Evolutionary conservation across 2,329 filamentous ascomycete genomes (phyloP).

Genomic region (Trichoderma koningii): DNA sequence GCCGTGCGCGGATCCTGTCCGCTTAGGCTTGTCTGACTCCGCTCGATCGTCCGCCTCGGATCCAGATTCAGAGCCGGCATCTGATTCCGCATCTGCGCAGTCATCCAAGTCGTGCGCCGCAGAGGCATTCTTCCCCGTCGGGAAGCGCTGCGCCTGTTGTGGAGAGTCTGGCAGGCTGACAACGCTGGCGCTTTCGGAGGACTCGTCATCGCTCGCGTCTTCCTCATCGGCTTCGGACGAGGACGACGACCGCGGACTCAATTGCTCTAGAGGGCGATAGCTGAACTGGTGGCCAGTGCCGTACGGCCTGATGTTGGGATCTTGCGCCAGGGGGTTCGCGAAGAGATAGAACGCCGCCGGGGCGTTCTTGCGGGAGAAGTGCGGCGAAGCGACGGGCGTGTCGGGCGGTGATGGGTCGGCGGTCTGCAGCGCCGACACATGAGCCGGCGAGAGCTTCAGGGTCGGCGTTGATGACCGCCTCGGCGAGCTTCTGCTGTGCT

Average conservation of each 20-base stretch:
- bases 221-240: constrained; percentile 31
- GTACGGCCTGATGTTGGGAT: constrained; percentile 47
- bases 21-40: constrained; percentile 27
- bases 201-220: constrained; percentile 36
- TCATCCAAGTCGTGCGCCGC: constrained; percentile 29
- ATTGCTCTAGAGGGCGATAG: constrained; percentile 43
- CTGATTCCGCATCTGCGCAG: constrained; percentile 33
- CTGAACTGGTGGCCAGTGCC: constrained; percentile 48
- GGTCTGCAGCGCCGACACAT: constrained; percentile 32
- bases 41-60: constrained; percentile 30
- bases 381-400: constrained; percentile 47
- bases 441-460: constrained; percentile 41
- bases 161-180: constrained; percentile 35
- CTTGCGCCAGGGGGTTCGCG: constrained; percentile 38
- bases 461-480: constrained; percentile 48
- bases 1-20: constrained; percentile 17
- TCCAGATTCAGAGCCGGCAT: constrained; percentile 27
- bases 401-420: constrained; percentile 51
- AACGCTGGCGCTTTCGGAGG: constrained; percentile 36
- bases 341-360: constrained; percentile 40
- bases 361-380: constrained; percentile 40
- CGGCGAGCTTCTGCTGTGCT: constrained; percentile 36
- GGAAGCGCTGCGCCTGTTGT: constrained; percentile 28
- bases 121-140: constrained; percentile 21
- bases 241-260: constrained; percentile 43